These are phyloP conservation scores for Verbascum thapsus DNA, from an alignment of 257 asterid species.

Conservation along the genomic window DNA sequence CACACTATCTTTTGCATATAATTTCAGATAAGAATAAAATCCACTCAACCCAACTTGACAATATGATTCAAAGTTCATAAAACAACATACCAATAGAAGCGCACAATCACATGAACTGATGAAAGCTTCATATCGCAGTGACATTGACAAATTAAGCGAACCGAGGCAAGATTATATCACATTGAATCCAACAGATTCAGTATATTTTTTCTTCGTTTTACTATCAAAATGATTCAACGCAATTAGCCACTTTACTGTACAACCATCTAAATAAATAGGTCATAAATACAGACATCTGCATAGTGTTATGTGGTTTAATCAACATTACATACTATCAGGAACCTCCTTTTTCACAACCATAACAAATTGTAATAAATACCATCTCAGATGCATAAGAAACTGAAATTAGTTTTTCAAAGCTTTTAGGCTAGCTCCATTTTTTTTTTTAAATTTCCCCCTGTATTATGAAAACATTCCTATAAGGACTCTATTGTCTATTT, in stretches of 20 bases:
- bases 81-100: neutral
- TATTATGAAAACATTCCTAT: conserved; percentile 6
- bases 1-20: too few relatives aligned
- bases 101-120: neutral
- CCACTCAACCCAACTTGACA: too few relatives aligned
- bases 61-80: neutral
- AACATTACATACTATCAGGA: too few relatives aligned
- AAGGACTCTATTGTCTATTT: conserved; percentile 27
- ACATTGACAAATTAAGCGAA: conserved; percentile 21
- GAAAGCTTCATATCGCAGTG: conserved; percentile 6
- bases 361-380: neutral
- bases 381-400: conserved; percentile 17
- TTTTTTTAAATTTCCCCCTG: neutral
- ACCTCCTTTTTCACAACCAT: neutral
- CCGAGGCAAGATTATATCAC: too few relatives aligned
- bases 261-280: conserved; percentile 8
- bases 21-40: too few relatives aligned
- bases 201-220: too few relatives aligned
- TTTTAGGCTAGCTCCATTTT: conserved; percentile 10
- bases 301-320: neutral
- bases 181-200: too few relatives aligned
- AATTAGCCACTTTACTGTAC: too few relatives aligned
- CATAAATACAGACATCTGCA: conserved; percentile 9
- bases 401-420: conserved; percentile 3
- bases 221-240: too few relatives aligned